Evolutionary conservation across 2,329 filamentous ascomycete species (phyloP), one percentile per base, ranked within the genome.

Genomic region (Fusarium sp.): DNA sequence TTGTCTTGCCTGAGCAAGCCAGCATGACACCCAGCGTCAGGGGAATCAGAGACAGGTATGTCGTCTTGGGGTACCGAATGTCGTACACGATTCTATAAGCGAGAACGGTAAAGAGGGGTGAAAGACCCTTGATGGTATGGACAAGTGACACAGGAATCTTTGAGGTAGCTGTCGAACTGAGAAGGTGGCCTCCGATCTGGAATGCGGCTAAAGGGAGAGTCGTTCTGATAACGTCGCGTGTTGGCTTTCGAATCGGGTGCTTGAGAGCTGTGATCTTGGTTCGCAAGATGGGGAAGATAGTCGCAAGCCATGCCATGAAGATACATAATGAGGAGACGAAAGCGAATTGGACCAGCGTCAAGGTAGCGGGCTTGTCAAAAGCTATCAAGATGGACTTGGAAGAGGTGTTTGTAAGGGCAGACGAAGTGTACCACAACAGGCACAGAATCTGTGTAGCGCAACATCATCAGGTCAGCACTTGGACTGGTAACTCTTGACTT

Each of bases 41-140:
- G 3, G 96, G 96, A n/a, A 97, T 85, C 52, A 97, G 87, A 4
- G 94, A 97, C 54, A 95, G 83, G 80, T 97, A 99, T 4, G 95
- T 98, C 10, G 94, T 90, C 37, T 86, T 86, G 2, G 94, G 94
- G 80, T 99, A 98, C 73, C 89, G 90, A 67, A 98, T 97, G 75
- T 94, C 88, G 83, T 95, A 97, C 78, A 98, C 87, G 72, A 97
- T 82, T 58, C 96, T 91, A 80, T 99, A 99, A 56, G 96, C 96
- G 60, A 97, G 81, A 44, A 99, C 96, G 0, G 96, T 99, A 80
- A 99, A 97, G 11, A 99, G 86, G 7, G 96, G 96, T 5, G 95
- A 98, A 30, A 99, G 89, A 11, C 96, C 96, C 83, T 99, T 99
- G 83, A 99, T 98, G 2, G 96, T 99, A 82, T 99, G 96, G 6